Conservation (phyloP, 2,329 filamentous ascomycete species). For the Teratosphaeria viscida region DNA sequence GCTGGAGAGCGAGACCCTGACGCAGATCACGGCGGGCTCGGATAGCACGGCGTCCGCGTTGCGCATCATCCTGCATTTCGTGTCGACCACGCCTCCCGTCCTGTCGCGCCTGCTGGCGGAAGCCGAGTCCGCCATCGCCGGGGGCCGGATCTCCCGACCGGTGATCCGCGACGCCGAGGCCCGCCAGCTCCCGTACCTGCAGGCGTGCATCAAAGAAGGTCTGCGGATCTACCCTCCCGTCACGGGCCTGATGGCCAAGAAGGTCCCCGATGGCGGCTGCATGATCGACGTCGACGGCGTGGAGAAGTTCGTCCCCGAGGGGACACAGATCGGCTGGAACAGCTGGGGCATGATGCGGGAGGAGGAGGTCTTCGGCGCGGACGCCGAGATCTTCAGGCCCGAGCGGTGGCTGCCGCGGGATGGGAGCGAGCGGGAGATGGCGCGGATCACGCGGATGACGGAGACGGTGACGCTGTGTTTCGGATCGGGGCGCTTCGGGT, state of each 20-base stretch:
- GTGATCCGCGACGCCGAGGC: conserved; percentile 41
- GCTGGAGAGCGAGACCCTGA: conserved; percentile 34
- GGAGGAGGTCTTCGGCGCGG: conserved; percentile 27
- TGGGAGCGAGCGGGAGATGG: conserved; percentile 18
- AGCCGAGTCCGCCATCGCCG: conserved; percentile 31
- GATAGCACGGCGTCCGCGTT: conserved; percentile 49
- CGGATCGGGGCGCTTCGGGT: conserved; percentile 28
- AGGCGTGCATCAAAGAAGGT: conserved; percentile 39
- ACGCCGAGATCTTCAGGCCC: conserved; percentile 28
- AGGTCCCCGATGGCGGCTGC: conserved; percentile 24
- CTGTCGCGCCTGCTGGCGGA: conserved; percentile 38
- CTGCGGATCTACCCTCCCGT: conserved; percentile 36
- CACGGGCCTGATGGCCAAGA: conserved; percentile 29
- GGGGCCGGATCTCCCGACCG: conserved; percentile 30
- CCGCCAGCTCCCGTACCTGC: conserved; percentile 33
- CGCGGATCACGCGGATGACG: conserved; percentile 23
- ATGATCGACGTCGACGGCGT: conserved; percentile 25
- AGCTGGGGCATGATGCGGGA: conserved; percentile 29
- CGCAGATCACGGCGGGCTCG: conserved; percentile 45
- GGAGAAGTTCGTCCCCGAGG: conserved; percentile 26
- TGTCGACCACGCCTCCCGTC: conserved; percentile 42
- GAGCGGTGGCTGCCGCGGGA: conserved; percentile 28
- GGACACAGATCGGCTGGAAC: conserved; percentile 30
- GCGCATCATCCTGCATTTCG: conserved; percentile 42
- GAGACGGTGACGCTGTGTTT: conserved; percentile 28